Evolutionary conservation across 129 eudicot genomes (phyloP).

Genomic region (Centella asiatica): DNA sequence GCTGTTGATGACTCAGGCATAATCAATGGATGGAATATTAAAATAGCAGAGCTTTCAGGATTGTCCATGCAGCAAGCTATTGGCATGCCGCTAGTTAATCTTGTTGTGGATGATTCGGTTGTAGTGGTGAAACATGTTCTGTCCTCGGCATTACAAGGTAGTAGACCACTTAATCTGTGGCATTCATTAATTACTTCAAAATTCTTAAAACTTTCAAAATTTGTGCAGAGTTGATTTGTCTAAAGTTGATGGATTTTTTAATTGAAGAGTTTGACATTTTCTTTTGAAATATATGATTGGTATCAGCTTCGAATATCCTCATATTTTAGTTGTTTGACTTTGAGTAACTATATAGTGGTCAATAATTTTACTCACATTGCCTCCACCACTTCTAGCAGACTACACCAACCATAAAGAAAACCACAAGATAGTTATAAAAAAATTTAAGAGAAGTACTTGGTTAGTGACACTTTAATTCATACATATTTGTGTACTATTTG

Average conservation of each 20-base stretch:
- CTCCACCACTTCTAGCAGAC: not conserved
- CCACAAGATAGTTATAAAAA: no score
- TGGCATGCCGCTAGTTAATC: constrained; percentile 45
- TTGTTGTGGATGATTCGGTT: constrained; percentile 50
- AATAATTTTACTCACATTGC: not conserved
- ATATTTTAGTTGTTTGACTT: not conserved
- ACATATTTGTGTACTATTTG: no score
- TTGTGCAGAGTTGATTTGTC: not conserved
- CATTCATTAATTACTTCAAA: not conserved
- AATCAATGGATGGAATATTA: constrained; percentile 77
- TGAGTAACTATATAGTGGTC: not conserved
- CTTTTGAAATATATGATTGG: no score
- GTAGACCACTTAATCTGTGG: constrained; percentile 6
- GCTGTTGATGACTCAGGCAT: constrained; percentile 66
- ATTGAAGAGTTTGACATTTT: no score
- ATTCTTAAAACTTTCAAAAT: not conserved
- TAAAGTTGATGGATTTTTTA: not conserved
- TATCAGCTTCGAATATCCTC: not conserved
- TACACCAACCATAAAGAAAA: not conserved
- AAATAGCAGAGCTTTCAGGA: constrained; percentile 68
- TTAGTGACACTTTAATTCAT: no score
- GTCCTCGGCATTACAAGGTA: constrained; percentile 65
- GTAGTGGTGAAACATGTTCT: constrained; percentile 44
- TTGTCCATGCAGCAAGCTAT: constrained; percentile 44
- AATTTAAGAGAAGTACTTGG: not conserved